phyloP scores from a whole-genome alignment of 805 yeast species.

The Starmerella gropengiesseri region DNA sequence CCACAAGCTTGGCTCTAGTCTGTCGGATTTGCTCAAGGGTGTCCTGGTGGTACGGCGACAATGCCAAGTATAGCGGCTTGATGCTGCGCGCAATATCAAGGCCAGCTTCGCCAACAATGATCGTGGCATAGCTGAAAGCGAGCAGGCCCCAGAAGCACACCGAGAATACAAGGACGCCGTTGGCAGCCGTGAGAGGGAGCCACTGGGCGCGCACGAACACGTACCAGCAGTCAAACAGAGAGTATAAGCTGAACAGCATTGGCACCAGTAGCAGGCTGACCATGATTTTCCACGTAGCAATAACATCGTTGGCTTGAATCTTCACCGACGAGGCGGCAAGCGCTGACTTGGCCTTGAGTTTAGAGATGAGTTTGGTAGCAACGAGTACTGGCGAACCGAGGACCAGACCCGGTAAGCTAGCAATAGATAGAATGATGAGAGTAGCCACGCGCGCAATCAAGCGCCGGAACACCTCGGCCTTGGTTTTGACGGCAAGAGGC shows the following conservation, averaged over 20 bases:
- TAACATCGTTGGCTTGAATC: slow-evolving; percentile 82
- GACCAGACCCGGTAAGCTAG: slow-evolving; percentile 70
- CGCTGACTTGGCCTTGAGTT: slow-evolving; percentile 63
- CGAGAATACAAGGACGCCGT: slow-evolving; percentile 5
- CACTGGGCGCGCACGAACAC: slow-evolving; percentile 28
- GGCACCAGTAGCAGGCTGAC: slow-evolving; percentile 88
- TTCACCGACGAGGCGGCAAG: slow-evolving; percentile 81
- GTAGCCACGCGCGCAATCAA: slow-evolving; percentile 39
- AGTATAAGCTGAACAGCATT: slow-evolving; percentile 67
- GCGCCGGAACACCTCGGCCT: slow-evolving; percentile 39
- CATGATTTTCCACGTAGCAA: slow-evolving; percentile 94
- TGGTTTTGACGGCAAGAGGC: slow-evolving; percentile 39
- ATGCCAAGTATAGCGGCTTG: slow-evolving; percentile 56
- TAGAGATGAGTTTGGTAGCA: slow-evolving; percentile 63
- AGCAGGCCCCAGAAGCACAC: slow-evolving; percentile 19
- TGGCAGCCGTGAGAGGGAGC: slow-evolving; percentile 21
- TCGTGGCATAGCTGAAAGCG: slow-evolving; percentile 71
- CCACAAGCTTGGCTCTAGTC: slow-evolving; percentile 51
- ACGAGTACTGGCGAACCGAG: slow-evolving; percentile 83
- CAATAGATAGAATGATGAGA: slow-evolving; percentile 45
- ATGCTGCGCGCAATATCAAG: slow-evolving; percentile 76
- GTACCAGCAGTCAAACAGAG: slow-evolving; percentile 36
- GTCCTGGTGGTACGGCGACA: slow-evolving; percentile 31
- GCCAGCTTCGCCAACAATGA: slow-evolving; percentile 86
- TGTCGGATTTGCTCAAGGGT: slow-evolving; percentile 44